A percentile compares a stretch with the other conserved stretches of the same genome.
Conservation (phyloP, 2,329 filamentous ascomycete genomes). For the Fusarium newnesense region DNA sequence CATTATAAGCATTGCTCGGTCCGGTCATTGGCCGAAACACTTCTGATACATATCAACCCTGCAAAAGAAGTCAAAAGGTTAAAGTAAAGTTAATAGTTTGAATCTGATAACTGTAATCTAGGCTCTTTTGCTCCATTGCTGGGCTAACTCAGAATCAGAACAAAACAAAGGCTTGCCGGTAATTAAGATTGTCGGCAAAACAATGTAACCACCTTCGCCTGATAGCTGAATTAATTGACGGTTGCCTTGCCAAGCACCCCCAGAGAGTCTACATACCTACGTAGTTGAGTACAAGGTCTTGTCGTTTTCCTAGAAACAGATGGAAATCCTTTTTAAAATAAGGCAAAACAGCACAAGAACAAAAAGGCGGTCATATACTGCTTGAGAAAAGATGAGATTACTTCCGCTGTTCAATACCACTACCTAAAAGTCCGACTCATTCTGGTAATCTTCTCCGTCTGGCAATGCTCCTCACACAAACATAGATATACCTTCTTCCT, state of each 20-base stretch:
- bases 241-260: not conserved
- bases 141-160: not conserved
- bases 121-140: not conserved
- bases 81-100: not conserved
- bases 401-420: constrained; percentile 23
- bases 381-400: constrained; percentile 35
- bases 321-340: not conserved
- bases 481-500: constrained; percentile 18
- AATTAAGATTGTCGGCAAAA: not conserved
- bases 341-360: not conserved
- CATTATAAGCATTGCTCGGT: constrained; percentile 3
- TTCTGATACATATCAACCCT: constrained; percentile 21
- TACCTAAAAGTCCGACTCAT: constrained; percentile 29
- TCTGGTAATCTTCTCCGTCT: constrained; percentile 26
- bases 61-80: not conserved
- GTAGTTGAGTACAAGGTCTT: not conserved
- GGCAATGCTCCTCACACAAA: constrained; percentile 17
- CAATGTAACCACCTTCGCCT: not conserved
- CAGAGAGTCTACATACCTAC: not conserved
- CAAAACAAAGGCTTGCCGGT: not conserved
- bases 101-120: not conserved
- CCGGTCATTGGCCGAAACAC: constrained; percentile 23
- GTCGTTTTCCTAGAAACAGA: not conserved
- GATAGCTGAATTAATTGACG: not conserved
- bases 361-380: constrained; percentile 1